Percentiles rank a stretch among this genome's conserved stretches.
phyloP scores from a whole-genome alignment of 2,329 filamentous ascomycete genomes.

The Sporothrix mexicana region DNA sequence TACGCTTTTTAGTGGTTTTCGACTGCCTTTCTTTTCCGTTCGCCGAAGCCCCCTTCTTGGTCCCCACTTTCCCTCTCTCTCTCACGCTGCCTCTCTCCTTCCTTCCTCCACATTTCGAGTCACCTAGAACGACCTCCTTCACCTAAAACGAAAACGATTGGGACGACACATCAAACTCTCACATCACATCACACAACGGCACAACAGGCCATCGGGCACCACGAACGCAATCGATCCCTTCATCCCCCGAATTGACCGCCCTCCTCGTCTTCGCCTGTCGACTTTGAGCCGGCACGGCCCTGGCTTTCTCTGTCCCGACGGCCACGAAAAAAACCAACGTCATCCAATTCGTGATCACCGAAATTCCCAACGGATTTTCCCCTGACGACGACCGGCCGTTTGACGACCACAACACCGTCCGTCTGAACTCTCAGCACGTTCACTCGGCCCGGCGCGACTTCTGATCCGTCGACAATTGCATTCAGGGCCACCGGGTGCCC shows the following conservation, averaged over 20 bases:
- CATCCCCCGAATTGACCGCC: neutral
- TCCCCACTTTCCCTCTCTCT: slow-evolving; percentile 25
- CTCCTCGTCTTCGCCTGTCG: neutral
- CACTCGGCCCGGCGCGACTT: neutral
- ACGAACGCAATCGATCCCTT: neutral
- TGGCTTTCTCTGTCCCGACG: neutral
- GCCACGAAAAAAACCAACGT: neutral
- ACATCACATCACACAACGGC: neutral
- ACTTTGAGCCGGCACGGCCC: neutral
- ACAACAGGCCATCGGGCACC: neutral
- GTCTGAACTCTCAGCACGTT: slow-evolving; percentile 15
- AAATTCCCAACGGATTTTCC: slow-evolving; percentile 26
- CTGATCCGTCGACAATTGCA: neutral
- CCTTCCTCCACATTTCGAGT: slow-evolving; percentile 28
- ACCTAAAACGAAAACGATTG: slow-evolving; percentile 20
- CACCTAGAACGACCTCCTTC: slow-evolving; percentile 14
- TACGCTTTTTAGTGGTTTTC: slow-evolving; percentile 3
- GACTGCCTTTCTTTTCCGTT: slow-evolving; percentile 5
- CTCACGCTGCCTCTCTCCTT: slow-evolving; percentile 11
- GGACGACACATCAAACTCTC: slow-evolving; percentile 7
- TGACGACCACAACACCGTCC: slow-evolving; percentile 4
- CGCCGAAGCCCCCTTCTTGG: slow-evolving; percentile 25
- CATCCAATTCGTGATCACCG: slow-evolving; percentile 9
- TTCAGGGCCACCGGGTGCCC: neutral
- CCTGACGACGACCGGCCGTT: neutral